Evolutionary conservation across 2,329 filamentous ascomycete species (phyloP), one percentile per base, ranked within the genome.

Genomic region (Penicillium griseofulvum): DNA sequence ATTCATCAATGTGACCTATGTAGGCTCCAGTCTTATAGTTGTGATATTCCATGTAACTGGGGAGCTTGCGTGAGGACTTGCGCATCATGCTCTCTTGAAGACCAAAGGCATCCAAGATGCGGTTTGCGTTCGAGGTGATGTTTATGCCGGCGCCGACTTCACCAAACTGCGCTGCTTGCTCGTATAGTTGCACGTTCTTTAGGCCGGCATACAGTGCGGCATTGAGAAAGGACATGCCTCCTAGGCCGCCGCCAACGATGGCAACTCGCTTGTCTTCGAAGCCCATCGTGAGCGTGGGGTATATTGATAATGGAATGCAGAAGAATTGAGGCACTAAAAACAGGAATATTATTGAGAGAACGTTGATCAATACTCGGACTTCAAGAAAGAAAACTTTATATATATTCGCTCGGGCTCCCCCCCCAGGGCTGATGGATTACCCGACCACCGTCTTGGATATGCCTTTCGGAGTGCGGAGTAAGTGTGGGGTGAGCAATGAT

Each of bases 91-190:
- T 55, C 52, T 71, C 57, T 57, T 66, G 49, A 8, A 70, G 47
- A 11, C 68, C 71, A 31, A 73, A 72, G 2, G 65, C 62, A 36
- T 71, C 63, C 16, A 73, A 57, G 17, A 74, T 61, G 10, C 63
- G 68, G 36, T 63, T 65, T 43, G 72, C 72, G 43, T 74, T 74
- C n/a, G 69, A 64, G 10, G 68, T 70, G 53, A 75, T 73, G 29
- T 71, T 72, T 41, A 75, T 71, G 1, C 71, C 71, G 2, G 72
- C 71, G 7, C 73, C 73, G 29, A 75, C 71, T 54, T 74, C 72
- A 12, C 62, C 64, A 50, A 75, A 75, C 19, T 72, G 66, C 1
- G 61, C 50, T 4, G 73, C 71, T 59, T 73, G 70, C 45, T 75
- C 73, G 59, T 74, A 74, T 28, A 74, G 61, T 22, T 67, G 66